Evolutionary conservation across 169 alveolate species (phyloP).

Genomic region (Cryptosporidium meleagridis): DNA sequence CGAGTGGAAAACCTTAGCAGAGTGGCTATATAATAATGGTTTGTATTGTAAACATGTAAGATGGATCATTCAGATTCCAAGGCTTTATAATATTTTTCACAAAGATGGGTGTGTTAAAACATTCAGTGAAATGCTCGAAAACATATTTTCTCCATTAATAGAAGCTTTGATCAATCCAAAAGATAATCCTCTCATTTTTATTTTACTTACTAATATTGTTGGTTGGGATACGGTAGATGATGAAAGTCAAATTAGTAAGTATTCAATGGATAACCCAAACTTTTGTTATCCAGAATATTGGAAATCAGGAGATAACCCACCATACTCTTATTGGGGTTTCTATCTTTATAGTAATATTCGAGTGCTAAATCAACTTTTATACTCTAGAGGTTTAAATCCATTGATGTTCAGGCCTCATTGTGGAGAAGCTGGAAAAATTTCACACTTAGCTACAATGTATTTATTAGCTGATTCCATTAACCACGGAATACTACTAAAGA

Average conservation of each 20-base stretch:
- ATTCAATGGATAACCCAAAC: slow-evolving; percentile 77
- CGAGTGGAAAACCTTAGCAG: slow-evolving; percentile 91
- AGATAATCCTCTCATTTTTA: slow-evolving; percentile 37
- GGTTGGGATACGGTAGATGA: slow-evolving; percentile 90
- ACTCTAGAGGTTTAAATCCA: slow-evolving; percentile 85
- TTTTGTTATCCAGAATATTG: slow-evolving; percentile 85
- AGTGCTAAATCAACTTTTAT: slow-evolving; percentile 86
- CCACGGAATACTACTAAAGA: slow-evolving; percentile 88
- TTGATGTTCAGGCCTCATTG: slow-evolving; percentile 92
- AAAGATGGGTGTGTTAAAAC: slow-evolving; percentile 78
- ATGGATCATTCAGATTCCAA: slow-evolving; percentile 92
- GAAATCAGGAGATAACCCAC: slow-evolving; percentile 87
- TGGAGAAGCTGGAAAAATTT: slow-evolving; percentile 92
- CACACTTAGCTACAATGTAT: slow-evolving; percentile 89
- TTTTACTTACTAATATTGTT: slow-evolving; percentile 76
- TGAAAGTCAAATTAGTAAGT: slow-evolving; percentile 82
- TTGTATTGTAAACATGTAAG: slow-evolving; percentile 82
- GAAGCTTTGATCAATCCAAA: slow-evolving; percentile 66
- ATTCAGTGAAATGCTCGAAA: slow-evolving; percentile 86
- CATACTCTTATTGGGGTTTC: slow-evolving; percentile 92
- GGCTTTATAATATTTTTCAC: slow-evolving; percentile 87
- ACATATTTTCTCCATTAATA: slow-evolving; percentile 75
- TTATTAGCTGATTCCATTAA: slow-evolving; percentile 89
- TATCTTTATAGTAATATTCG: slow-evolving; percentile 90
- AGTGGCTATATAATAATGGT: slow-evolving; percentile 88